Conservation (phyloP, 345 rosid species). For the Populus deltoides region DNA sequence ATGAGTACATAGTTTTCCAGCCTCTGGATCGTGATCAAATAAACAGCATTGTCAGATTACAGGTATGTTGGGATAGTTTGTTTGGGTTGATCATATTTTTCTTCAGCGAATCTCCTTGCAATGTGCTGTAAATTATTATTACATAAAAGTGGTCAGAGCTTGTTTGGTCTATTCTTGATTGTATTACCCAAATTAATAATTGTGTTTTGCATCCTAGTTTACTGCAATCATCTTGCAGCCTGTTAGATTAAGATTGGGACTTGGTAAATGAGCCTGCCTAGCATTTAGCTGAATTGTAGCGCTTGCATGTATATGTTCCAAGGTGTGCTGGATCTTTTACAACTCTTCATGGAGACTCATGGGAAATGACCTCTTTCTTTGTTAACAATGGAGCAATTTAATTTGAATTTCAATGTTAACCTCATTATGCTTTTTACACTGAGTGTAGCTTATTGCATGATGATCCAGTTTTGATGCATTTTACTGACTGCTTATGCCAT, state of each 20-base stretch:
- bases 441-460: neutral
- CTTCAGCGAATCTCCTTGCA: neutral
- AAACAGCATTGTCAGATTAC: constrained; percentile 74
- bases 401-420: neutral
- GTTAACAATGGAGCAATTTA: neutral
- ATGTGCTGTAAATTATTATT: neutral
- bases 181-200: neutral
- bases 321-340: neutral
- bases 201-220: neutral
- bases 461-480: neutral
- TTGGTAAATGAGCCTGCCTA: neutral
- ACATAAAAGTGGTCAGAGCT: neutral
- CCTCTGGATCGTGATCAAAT: constrained; percentile 84
- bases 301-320: neutral
- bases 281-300: neutral
- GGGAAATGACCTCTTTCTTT: neutral
- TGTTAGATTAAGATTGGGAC: neutral
- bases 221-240: neutral
- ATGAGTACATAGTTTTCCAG: constrained; percentile 98
- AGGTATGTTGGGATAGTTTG: constrained; percentile 44
- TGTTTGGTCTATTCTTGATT: neutral
- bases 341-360: neutral
- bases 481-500: neutral
- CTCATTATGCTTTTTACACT: neutral
- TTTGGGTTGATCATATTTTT: neutral